These are phyloP conservation scores for Kodamaea anthophila DNA, from an alignment of 1,139 yeast species.

Conservation along the genomic window DNA sequence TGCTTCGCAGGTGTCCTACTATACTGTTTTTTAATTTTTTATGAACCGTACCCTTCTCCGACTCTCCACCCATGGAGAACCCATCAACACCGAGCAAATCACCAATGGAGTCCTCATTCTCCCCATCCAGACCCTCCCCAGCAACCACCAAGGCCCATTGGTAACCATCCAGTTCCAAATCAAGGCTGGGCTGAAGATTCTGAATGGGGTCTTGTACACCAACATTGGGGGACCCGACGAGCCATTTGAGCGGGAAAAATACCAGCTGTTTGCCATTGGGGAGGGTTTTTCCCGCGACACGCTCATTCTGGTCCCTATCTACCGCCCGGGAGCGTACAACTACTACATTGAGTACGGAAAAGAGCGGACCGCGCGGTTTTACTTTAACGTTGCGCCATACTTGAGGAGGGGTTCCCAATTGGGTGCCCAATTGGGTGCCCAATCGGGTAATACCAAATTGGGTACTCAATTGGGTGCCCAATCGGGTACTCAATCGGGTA, in stretches of 20 bases:
- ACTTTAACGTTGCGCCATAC: slow-evolving; percentile 80
- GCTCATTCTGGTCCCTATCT: slow-evolving; percentile 54
- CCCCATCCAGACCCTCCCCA: slow-evolving; percentile 51
- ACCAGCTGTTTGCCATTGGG: slow-evolving; percentile 40
- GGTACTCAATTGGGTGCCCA: not conserved
- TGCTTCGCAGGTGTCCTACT: too few species aligned
- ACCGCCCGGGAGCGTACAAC: slow-evolving; percentile 73
- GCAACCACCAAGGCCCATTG: slow-evolving; percentile 41
- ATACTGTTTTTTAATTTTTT: not conserved
- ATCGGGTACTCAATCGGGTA: slow-evolving; percentile 10
- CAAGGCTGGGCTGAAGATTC: slow-evolving; percentile 68
- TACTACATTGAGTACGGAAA: slow-evolving; percentile 52
- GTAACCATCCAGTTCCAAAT: slow-evolving; percentile 57
- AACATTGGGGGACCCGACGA: too few species aligned
- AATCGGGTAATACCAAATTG: slow-evolving; percentile 24
- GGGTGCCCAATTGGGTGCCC: too few species aligned
- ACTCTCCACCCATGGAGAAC: slow-evolving; percentile 51
- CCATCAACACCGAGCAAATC: slow-evolving; percentile 40
- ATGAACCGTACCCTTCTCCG: slow-evolving; percentile 32
- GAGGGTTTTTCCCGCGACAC: slow-evolving; percentile 56
- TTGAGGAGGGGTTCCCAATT: slow-evolving; percentile 35
- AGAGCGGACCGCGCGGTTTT: slow-evolving; percentile 49
- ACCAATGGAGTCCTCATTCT: slow-evolving; percentile 58
- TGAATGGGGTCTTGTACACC: slow-evolving; percentile 66
- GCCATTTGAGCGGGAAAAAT: slow-evolving; percentile 64